Base-by-base conservation (phyloP, 495 filamentous ascomycete genomes). In the Annulohypoxylon maeteangense region DNA sequence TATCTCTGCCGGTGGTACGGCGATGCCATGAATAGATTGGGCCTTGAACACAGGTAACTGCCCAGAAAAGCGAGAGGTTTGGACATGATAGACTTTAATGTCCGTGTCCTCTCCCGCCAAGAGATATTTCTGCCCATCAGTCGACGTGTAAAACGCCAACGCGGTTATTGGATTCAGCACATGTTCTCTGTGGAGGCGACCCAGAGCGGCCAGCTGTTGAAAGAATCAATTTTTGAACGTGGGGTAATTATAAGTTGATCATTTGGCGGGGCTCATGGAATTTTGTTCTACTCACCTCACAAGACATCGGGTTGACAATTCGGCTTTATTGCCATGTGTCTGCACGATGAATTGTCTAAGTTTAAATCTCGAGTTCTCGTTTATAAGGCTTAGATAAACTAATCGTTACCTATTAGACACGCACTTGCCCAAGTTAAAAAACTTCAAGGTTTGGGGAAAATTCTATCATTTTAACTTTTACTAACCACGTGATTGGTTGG, bases 21-120 rank as follows among this genome's bases (percentile, higher is more conserved):
- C 63, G 48, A 94, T 87, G 2, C 92, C 92, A 78, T 93, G 92
- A 31, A 95, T 89, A 5, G 85, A 79, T 74, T 93, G 90, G 6
- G 79, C 76, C 14, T 73, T 42, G 61, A 95, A 93, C n/a, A 91
- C 78, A 18, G 80, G 74, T 27, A 82, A 45, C 29, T 81, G 76
- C 10, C 70, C 70, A 16, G 87, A 62, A 5, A 85, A 70, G 14
- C 59, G 71, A 3, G 77, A 75, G 7, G 65, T 78, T 20, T 75
- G 53, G 36, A 76, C 76, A 29, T 89, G 77, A 68, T 90, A 87
- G 32, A 91, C 74, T 51, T 87, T 87, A n/a, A 97, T 75, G 45
- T 86, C 89, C 3, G 85, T 85, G 31, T 94, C 93, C 77, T 96
- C 92, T 75, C 90, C 95, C 0, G 86, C 87, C 8, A 97, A 77